Percentiles rank a stretch among this genome's conserved stretches.
Evolutionary conservation across 176 grass and related monocot genomes (phyloP).

Genomic region (Themeda triandra): DNA sequence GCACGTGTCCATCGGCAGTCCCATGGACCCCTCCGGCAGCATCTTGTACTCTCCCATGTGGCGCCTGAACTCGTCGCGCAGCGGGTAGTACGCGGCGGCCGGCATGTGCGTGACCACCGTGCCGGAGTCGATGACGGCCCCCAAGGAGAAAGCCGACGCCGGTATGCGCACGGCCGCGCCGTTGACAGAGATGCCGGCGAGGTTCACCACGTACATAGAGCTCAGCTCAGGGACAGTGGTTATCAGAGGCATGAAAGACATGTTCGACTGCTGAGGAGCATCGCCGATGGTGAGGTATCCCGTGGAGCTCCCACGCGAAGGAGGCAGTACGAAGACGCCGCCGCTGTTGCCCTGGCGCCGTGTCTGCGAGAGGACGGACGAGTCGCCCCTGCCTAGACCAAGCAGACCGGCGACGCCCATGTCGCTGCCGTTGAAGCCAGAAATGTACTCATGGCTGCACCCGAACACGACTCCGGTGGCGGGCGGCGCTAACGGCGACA

Average conservation of each 20-base stretch:
- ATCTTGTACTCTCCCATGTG: slow-evolving; percentile 30
- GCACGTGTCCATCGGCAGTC: slow-evolving; percentile 35
- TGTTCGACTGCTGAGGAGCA: neutral
- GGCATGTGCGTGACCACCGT: slow-evolving; percentile 42
- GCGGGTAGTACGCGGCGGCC: slow-evolving; percentile 17
- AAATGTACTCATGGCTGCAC: slow-evolving; percentile 8
- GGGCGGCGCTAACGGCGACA: neutral
- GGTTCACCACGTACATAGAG: slow-evolving; percentile 28
- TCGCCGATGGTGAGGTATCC: slow-evolving; percentile 35
- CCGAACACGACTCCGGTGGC: slow-evolving; percentile 33
- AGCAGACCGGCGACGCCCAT: slow-evolving; percentile 19
- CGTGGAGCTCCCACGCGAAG: slow-evolving; percentile 13
- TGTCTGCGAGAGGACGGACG: slow-evolving; percentile 41
- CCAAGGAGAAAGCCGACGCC: neutral
- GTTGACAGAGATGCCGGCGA: slow-evolving; percentile 30
- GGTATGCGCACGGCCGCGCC: neutral
- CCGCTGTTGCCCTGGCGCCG: neutral
- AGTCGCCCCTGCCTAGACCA: slow-evolving; percentile 30
- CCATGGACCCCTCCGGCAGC: neutral
- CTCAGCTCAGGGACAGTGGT: neutral
- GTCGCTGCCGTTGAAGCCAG: neutral
- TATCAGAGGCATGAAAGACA: slow-evolving; percentile 20
- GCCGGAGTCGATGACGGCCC: slow-evolving; percentile 44
- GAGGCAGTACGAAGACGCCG: slow-evolving; percentile 47
- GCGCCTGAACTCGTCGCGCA: slow-evolving; percentile 21